Evolutionary conservation across 345 rosid species (phyloP).

Genomic region (Pistacia atlantica): DNA sequence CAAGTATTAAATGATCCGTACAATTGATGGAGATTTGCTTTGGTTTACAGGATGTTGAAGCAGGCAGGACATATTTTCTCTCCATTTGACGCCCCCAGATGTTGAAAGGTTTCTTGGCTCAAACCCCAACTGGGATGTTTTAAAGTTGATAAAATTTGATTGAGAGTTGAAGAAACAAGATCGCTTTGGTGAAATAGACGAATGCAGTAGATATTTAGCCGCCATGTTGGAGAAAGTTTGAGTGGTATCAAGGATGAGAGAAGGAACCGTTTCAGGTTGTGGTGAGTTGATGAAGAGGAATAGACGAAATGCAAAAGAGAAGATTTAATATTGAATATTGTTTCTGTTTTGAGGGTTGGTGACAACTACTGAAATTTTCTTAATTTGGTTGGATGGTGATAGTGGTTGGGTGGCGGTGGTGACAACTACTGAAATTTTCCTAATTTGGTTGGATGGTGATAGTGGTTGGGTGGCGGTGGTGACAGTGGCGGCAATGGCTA

Average conservation of each 20-base stretch:
- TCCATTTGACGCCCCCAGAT: slow-evolving; percentile 22
- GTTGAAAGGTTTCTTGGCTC: neutral
- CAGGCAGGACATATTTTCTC: slow-evolving; percentile 10
- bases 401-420: no score
- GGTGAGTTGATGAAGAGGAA: neutral
- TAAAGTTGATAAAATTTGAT: slow-evolving; percentile 21
- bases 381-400: no score
- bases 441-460: no score
- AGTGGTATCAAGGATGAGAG: neutral
- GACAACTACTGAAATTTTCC: no score
- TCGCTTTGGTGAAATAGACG: slow-evolving; percentile 25
- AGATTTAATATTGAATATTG: neutral
- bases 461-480: no score
- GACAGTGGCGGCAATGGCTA: no score
- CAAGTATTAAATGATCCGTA: no score
- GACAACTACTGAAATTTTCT: neutral
- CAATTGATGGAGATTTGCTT: no score
- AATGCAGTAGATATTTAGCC: slow-evolving; percentile 31
- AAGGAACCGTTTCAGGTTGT: neutral
- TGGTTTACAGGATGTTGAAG: no score
- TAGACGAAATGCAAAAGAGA: neutral
- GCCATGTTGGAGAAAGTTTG: slow-evolving; percentile 33
- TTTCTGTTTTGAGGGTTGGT: slow-evolving; percentile 15
- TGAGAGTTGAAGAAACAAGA: slow-evolving; percentile 18
- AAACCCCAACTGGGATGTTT: slow-evolving; percentile 33